Conservation (phyloP, 352 stramenopile genomes). For the Phytophthora cajani region DNA sequence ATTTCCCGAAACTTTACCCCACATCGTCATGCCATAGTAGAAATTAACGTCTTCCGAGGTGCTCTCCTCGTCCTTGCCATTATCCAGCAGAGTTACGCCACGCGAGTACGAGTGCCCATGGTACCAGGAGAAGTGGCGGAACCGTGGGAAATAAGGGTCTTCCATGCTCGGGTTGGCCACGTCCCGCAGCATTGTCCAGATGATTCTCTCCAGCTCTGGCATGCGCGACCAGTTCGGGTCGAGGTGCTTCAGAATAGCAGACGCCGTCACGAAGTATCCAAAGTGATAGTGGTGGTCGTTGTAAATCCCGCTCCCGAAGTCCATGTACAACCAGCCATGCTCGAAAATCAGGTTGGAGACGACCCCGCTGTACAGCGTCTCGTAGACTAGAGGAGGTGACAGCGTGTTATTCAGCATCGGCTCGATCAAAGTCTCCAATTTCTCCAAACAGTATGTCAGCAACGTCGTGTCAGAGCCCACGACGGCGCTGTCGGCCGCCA, state of each 20-base stretch:
- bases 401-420: slow-evolving; percentile 69
- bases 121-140: slow-evolving; percentile 83
- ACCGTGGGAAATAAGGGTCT: slow-evolving; percentile 66
- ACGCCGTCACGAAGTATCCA: slow-evolving; percentile 73
- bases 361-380: slow-evolving; percentile 71
- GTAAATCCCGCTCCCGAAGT: slow-evolving; percentile 84
- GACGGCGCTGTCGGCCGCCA: slow-evolving; percentile 59
- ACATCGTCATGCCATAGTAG: slow-evolving; percentile 82
- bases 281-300: slow-evolving; percentile 89
- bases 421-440: slow-evolving; percentile 61
- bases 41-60: slow-evolving; percentile 87
- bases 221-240: slow-evolving; percentile 68
- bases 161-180: slow-evolving; percentile 67
- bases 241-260: slow-evolving; percentile 68
- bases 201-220: slow-evolving; percentile 60
- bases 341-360: slow-evolving; percentile 55
- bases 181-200: slow-evolving; percentile 74
- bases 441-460: slow-evolving; percentile 56
- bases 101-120: slow-evolving; percentile 80
- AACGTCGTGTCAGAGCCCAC: slow-evolving; percentile 57
- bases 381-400: slow-evolving; percentile 60
- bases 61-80: slow-evolving; percentile 81
- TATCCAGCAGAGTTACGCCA: slow-evolving; percentile 58
- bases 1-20: slow-evolving; percentile 62
- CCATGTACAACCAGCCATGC: slow-evolving; percentile 53